Percentiles rank a stretch among this genome's conserved stretches.
phyloP scores from a whole-genome alignment of 202 grass and related monocot genomes.

The Zizania palustris region DNA sequence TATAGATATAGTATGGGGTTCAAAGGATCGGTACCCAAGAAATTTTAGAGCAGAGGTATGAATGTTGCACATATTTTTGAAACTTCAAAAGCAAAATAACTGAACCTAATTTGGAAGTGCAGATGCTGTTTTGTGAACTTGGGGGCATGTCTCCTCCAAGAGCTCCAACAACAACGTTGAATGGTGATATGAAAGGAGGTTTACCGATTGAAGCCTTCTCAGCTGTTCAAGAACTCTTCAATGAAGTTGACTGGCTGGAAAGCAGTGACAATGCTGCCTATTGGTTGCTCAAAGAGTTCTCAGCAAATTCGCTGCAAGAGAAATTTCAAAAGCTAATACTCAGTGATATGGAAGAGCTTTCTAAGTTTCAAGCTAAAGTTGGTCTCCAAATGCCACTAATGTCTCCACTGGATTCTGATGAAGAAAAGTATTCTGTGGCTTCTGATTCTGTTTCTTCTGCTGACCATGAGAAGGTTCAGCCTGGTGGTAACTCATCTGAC shows the following conservation, averaged over 20 bases:
- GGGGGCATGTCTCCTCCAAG: constrained; percentile 75
- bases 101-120: constrained; percentile 33
- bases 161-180: constrained; percentile 75
- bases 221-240: constrained; percentile 97
- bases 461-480: constrained; percentile 63
- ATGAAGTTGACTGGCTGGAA: constrained; percentile 85
- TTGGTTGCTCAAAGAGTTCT: constrained; percentile 93
- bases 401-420: constrained; percentile 88
- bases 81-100: constrained; percentile 20
- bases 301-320: constrained; percentile 82
- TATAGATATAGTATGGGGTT: constrained; percentile 90
- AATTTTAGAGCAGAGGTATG: constrained; percentile 92
- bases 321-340: constrained; percentile 94
- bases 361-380: constrained; percentile 71
- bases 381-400: constrained; percentile 65
- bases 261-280: constrained; percentile 83
- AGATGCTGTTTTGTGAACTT: constrained; percentile 97
- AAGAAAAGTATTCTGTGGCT: constrained; percentile 89
- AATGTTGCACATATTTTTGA: neutral
- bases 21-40: constrained; percentile 77
- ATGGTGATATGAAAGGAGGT: constrained; percentile 89
- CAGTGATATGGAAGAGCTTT: constrained; percentile 78
- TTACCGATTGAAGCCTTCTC: constrained; percentile 97
- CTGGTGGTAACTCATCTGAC: constrained; percentile 58
- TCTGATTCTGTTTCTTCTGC: constrained; percentile 77